These are phyloP conservation scores for Haplosporangium gracile DNA, from an alignment of 192 early-diverging fungal genomes.

Conservation along the genomic window DNA sequence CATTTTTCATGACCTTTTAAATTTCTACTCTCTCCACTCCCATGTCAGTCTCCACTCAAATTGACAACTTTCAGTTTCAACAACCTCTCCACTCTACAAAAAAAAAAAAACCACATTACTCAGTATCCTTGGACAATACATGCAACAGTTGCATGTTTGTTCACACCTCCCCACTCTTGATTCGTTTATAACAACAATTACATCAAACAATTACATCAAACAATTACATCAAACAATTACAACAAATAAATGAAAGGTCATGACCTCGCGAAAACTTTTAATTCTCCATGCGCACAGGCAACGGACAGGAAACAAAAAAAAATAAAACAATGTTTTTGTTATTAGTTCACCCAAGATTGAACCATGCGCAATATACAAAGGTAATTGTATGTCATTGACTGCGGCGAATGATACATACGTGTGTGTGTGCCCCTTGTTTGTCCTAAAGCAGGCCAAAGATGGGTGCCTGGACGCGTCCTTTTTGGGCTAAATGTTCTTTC, in stretches of 20 bases:
- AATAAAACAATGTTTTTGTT: neutral
- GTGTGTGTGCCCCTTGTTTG: no score
- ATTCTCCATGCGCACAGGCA: neutral
- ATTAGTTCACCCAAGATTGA: neutral
- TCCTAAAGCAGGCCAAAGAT: neutral
- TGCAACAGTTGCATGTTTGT: neutral
- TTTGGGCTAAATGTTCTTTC: neutral
- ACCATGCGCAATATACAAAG: neutral
- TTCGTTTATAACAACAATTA: neutral
- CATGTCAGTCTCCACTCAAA: neutral
- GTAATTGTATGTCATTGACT: neutral
- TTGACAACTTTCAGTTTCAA: neutral
- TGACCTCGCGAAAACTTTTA: neutral
- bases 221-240: constrained; percentile 1
- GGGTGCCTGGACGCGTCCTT: neutral
- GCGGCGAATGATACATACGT: neutral
- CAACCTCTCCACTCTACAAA: neutral
- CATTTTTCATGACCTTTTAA: neutral
- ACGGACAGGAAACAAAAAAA: neutral
- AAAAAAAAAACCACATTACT: neutral
- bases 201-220: no score
- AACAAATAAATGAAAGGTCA: neutral
- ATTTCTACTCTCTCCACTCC: neutral
- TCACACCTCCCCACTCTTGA: constrained; percentile 14
- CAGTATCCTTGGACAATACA: neutral